These are phyloP conservation scores for Anethum foeniculum DNA, from an alignment of 140 eudicot genomes.

Conservation along the genomic window DNA sequence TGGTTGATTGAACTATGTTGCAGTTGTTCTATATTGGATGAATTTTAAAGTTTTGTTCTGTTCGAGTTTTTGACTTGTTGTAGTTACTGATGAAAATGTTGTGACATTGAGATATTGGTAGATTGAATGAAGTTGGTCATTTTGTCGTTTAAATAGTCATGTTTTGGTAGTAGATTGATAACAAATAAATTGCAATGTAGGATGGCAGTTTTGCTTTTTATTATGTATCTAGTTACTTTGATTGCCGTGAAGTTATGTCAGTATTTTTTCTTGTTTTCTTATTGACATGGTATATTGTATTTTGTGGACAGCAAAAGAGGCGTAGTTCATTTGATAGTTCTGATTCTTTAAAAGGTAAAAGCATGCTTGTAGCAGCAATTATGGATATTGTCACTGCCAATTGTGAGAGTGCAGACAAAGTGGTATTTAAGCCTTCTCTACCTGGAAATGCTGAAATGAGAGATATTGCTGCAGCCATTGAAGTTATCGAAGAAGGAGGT, in stretches of 20 bases:
- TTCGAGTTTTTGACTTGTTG: not conserved
- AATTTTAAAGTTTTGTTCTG: not conserved
- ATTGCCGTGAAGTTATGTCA: not conserved
- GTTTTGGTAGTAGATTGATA: not conserved
- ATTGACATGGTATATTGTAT: constrained; percentile 31
- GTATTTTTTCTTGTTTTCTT: not conserved
- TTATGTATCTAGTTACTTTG: not conserved
- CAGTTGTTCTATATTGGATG: not conserved
- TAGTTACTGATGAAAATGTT: not conserved
- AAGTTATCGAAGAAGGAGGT: constrained; percentile 86
- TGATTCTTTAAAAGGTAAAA: constrained; percentile 84
- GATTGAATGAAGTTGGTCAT: not conserved
- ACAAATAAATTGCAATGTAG: not conserved
- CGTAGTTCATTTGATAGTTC: constrained; percentile 51
- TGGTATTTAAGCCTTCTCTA: constrained; percentile 47
- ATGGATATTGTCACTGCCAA: constrained; percentile 94
- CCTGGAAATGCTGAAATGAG: constrained; percentile 74
- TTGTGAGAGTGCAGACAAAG: constrained; percentile 56
- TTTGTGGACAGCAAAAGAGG: constrained; percentile 71
- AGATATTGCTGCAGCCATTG: constrained; percentile 87
- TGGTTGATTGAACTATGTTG: not conserved
- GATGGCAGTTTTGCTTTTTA: not conserved
- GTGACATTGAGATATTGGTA: not conserved
- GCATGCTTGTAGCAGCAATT: constrained; percentile 96
- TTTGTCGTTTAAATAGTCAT: not conserved